A percentile compares a stretch with the other conserved stretches of the same genome.
These are phyloP conservation scores for Athelia psychrophila DNA, from an alignment of 1,284 basidiomycete genomes.

Conservation along the genomic window DNA sequence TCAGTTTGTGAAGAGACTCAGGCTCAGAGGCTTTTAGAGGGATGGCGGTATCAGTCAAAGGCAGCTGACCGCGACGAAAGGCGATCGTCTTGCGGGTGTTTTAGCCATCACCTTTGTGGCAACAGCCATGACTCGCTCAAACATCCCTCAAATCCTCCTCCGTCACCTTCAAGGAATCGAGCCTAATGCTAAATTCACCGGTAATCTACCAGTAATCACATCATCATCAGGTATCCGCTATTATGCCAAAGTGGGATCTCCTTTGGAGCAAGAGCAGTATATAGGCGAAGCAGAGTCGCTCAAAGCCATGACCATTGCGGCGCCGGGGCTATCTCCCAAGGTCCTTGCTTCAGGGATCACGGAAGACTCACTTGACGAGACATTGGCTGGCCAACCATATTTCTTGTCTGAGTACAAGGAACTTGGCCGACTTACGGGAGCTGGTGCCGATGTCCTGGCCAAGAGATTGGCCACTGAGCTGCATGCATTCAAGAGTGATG, in stretches of 20 bases:
- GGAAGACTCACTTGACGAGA: not conserved
- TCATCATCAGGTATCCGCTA: constrained; percentile 59
- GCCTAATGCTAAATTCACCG: constrained; percentile 42
- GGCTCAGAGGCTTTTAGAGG: no score
- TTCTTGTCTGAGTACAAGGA: constrained; percentile 79
- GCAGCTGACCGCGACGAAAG: no score
- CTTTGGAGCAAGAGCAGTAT: constrained; percentile 60
- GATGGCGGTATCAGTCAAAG: no score
- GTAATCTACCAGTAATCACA: constrained; percentile 43
- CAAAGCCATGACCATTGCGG: constrained; percentile 56
- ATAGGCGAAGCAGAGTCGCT: constrained; percentile 74
- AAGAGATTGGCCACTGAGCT: constrained; percentile 63
- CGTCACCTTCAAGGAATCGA: constrained; percentile 48
- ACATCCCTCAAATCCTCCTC: constrained; percentile 31
- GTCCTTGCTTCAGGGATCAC: constrained; percentile 51
- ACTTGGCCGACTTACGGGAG: constrained; percentile 42
- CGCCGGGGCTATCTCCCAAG: constrained; percentile 67
- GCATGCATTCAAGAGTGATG: constrained; percentile 50
- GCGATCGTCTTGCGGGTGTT: no score
- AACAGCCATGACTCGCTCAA: not conserved
- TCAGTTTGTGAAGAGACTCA: no score
- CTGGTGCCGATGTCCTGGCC: constrained; percentile 53
- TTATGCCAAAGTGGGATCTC: constrained; percentile 57
- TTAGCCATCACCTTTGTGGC: no score
- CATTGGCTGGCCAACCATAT: constrained; percentile 47